These are phyloP conservation scores for Fraxinus paxiana DNA, from an alignment of 305 asterid genomes.

Conservation along the genomic window DNA sequence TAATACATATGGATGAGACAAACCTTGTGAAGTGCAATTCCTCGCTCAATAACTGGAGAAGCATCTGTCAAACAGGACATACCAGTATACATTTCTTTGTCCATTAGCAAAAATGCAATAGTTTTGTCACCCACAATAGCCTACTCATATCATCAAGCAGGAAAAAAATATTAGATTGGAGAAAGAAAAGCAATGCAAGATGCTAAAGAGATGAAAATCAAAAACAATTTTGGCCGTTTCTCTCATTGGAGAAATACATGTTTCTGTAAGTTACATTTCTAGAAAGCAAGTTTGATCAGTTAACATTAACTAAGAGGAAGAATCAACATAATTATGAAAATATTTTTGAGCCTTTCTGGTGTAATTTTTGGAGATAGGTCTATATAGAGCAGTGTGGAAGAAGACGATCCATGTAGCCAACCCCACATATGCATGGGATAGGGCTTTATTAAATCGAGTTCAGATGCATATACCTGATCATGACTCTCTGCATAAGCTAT, in stretches of 20 bases:
- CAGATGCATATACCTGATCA: slow-evolving; percentile 63
- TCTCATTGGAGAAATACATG: neutral
- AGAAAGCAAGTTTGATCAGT: neutral
- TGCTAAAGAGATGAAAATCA: slow-evolving; percentile 15
- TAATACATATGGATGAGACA: slow-evolving; percentile 22
- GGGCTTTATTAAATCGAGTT: neutral
- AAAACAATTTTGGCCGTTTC: slow-evolving; percentile 10
- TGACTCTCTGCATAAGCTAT: slow-evolving; percentile 97
- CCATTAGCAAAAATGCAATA: slow-evolving; percentile 82
- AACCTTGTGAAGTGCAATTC: slow-evolving; percentile 96
- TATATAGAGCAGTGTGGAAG: neutral
- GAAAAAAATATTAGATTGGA: slow-evolving; percentile 16
- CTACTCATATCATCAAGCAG: slow-evolving; percentile 38
- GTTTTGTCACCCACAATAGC: slow-evolving; percentile 97
- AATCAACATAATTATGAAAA: neutral
- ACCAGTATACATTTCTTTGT: slow-evolving; percentile 87
- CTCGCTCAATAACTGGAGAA: slow-evolving; percentile 81
- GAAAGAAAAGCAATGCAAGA: neutral
- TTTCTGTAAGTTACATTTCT: neutral
- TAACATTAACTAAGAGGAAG: neutral
- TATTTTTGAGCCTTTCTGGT: neutral
- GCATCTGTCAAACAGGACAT: slow-evolving; percentile 85
- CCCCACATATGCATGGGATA: neutral
- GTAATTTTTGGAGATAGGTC: neutral
- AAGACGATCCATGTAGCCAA: slow-evolving; percentile 7